These are phyloP conservation scores for Persicaria tinctoria DNA, from an alignment of 148 eudicot species.

Conservation along the genomic window DNA sequence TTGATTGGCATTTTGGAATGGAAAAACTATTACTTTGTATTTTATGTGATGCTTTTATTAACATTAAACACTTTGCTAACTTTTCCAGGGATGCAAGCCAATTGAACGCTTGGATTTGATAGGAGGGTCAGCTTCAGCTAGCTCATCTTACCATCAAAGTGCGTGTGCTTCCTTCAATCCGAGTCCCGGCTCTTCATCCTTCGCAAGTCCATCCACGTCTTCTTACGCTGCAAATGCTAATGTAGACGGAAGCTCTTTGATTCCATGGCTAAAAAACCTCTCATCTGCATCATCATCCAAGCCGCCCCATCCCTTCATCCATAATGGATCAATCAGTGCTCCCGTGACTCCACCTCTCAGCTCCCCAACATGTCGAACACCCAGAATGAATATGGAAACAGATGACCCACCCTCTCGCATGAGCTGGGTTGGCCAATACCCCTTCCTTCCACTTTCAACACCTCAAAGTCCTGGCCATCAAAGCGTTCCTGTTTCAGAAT, in stretches of 20 bases:
- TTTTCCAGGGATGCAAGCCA: constrained; percentile 57
- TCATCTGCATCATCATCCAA: constrained; percentile 53
- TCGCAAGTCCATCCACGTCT: constrained; percentile 64
- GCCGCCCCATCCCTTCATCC: constrained; percentile 26
- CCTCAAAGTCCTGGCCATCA: constrained; percentile 57
- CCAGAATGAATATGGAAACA: constrained; percentile 30
- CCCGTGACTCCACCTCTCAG: constrained; percentile 73
- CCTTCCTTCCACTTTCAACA: constrained; percentile 41
- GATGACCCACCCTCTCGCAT: constrained; percentile 18
- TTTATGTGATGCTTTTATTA: not conserved
- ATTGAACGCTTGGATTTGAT: constrained; percentile 32
- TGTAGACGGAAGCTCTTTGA: constrained; percentile 49
- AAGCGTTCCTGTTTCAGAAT: constrained; percentile 30
- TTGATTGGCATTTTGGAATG: too few species aligned
- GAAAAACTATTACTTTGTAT: not conserved
- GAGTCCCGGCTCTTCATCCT: constrained; percentile 52
- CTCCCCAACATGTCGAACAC: constrained; percentile 46
- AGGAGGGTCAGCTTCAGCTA: constrained; percentile 50
- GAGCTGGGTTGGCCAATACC: constrained; percentile 29
- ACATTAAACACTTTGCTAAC: not conserved
- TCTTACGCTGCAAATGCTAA: constrained; percentile 31
- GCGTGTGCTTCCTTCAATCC: constrained; percentile 55
- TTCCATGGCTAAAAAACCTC: constrained; percentile 71
- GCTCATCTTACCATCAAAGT: constrained; percentile 65
- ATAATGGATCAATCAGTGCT: constrained; percentile 62